Conservation (phyloP, 106 monocot genomes). For the Phalaenopsis aphrodite region DNA sequence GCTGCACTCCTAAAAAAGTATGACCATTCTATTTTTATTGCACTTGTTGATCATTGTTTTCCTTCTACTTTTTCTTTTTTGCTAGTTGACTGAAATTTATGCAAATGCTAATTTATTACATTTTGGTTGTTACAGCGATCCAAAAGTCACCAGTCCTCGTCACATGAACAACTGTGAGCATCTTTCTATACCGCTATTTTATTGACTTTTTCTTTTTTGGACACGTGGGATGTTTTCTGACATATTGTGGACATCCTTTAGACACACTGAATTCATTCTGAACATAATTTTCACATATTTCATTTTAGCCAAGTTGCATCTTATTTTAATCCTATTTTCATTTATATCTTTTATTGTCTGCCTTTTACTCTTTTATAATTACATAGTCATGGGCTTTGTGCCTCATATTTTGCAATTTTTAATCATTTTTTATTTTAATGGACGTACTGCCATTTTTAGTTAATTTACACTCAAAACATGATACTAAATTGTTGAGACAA, state of each 20-base stretch:
- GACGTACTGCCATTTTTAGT: neutral
- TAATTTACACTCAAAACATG: neutral
- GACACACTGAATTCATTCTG: neutral
- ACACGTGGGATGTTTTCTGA: neutral
- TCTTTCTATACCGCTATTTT: neutral
- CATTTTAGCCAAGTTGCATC: neutral
- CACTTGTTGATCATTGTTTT: neutral
- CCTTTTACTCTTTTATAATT: neutral
- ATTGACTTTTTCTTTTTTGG: neutral
- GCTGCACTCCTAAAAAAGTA: slow-evolving; percentile 47
- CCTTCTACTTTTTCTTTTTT: neutral
- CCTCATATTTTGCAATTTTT: neutral
- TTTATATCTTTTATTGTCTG: neutral
- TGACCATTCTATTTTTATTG: neutral
- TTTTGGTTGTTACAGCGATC: slow-evolving; percentile 31
- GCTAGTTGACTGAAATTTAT: slow-evolving; percentile 4
- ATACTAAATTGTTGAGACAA: neutral
- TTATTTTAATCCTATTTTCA: neutral
- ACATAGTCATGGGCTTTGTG: neutral
- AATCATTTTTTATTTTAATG: neutral
- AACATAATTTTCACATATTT: neutral
- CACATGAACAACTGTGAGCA: slow-evolving; percentile 52
- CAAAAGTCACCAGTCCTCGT: slow-evolving; percentile 23
- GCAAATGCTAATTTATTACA: neutral
- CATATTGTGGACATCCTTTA: neutral